Evolutionary conservation across 495 filamentous ascomycete genomes (phyloP).

Genomic region (Entonaema liquescens): DNA sequence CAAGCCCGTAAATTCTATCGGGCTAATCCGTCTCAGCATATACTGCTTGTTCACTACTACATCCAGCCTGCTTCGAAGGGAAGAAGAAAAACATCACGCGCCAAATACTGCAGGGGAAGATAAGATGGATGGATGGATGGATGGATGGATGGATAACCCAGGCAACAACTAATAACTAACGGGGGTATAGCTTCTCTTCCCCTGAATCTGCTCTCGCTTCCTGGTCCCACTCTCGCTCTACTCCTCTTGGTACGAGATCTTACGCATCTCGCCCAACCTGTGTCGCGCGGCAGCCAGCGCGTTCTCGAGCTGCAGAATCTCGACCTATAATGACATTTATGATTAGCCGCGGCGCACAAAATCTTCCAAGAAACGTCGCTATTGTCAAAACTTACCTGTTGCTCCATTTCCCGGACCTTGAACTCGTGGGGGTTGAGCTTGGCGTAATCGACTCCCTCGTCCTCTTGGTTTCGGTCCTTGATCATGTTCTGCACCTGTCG

Average conservation of each 20-base stretch:
- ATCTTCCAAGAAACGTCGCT: neutral
- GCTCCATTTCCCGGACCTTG: constrained; percentile 99
- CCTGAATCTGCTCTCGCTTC: neutral
- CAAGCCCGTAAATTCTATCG: no score
- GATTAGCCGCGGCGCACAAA: neutral
- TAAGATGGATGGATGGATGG: neutral
- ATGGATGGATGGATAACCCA: no score
- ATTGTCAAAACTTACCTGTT: constrained; percentile 76
- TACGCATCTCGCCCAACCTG: constrained; percentile 95
- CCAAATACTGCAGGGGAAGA: neutral
- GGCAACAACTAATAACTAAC: neutral
- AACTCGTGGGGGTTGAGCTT: constrained; percentile 93
- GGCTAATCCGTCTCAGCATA: no score
- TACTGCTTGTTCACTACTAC: neutral
- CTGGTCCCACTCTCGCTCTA: constrained; percentile 27
- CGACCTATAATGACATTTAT: constrained; percentile 63
- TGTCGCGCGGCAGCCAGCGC: constrained; percentile 79
- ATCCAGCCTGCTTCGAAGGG: neutral
- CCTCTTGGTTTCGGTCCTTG: constrained; percentile 79
- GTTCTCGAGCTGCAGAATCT: constrained; percentile 97
- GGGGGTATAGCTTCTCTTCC: constrained; percentile 15
- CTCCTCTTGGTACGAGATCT: constrained; percentile 95
- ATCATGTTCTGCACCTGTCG: constrained; percentile 96
- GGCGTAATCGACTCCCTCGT: constrained; percentile 87
- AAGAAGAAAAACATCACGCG: neutral